Evolutionary conservation across 116 monocot species (phyloP), one percentile per base, ranked within the genome.

Genomic region (Zostera marina): DNA sequence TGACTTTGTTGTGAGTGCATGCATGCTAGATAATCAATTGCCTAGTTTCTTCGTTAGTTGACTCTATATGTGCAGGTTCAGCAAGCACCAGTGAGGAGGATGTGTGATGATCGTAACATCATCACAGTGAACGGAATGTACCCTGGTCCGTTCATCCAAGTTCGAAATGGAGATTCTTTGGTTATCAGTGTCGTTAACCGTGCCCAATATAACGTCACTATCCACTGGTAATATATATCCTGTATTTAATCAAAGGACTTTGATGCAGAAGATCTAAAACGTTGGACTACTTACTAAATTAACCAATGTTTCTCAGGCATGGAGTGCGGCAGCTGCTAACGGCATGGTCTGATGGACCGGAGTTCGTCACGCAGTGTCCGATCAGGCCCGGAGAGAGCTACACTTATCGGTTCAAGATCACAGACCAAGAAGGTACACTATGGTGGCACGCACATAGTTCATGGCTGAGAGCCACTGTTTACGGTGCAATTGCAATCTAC

Each of bases 11-110:
- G 32, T 32, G 5, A 32, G 32, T 32, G 32, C 5, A 2, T 32
- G 5, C n/a, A n/a, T n/a, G 32, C 32, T 32, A 32, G 32, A 2
- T 32, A 32, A 5, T 32, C 32, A 0, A 32, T 0, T 32, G 2
- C 32, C 0, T 1, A 32, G 32, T 5, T 5, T 32, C 32, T 5
- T 32, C 32, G 32, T 3, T 22, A n/a, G n/a, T n/a, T n/a, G n/a
- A n/a, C n/a, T n/a, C n/a, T n/a, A n/a, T n/a, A n/a, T n/a, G n/a
- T n/a, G n/a, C 72, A 88, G 88, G 67, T 88, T 8, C 68, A 80
- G 59, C 66, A 52, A 25, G 75, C 76, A 41, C 72, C 69, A 63
- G 79, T 88, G 88, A 80, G 80, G 88, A 88, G 88, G 88, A 79
- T 88, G 83, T 88, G 88, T 83, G 77, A 58, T 23, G 72, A 70